Evolutionary conservation across 495 filamentous ascomycete species (phyloP), one percentile per base, ranked within the genome.

Genomic region (Xylaria palmicola): DNA sequence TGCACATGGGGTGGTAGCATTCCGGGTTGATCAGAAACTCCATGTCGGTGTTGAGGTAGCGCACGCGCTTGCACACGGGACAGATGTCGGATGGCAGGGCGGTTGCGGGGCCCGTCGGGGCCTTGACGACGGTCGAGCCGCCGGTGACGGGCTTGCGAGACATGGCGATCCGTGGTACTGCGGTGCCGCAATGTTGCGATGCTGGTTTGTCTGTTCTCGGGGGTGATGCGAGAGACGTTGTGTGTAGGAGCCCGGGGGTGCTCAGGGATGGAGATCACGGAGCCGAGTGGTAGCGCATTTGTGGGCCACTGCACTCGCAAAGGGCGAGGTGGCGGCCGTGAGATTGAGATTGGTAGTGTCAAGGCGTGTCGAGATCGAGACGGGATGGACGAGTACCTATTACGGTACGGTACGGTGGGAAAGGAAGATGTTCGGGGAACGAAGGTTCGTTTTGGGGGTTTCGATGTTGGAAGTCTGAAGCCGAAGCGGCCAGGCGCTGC

Each of bases 1-100:
- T 85, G 77, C 94, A 99, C 91, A 99, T 97, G 62, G 90, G 90
- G 83, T 99, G 94, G 81, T 98, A 99, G 83, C 94, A 99, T 79
- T 95, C 91, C 17, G 93, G 90, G 74, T 97, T 96, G 74, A 98
- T 90, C 63, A 95, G 89, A 76, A 99, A 97, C 53, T 84, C 81
- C 85, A 99, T 92, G 77, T 90, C 86, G 22, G 86, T 87, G 78
- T 97, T 98, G 70, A 98, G 86, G 80, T 98, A 98, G 57, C 91
- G 90, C 57, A 89, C 89, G 55, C 91, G 92, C 75, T 96, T 96
- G 88, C 94, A 99, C 66, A 97, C 89, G 44, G 93, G 95, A 77
- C 94, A 99, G 71, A 92, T 89, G 75, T 97, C 92, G 61, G 84
- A 77, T 52, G 73, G 62, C 10, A 72, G 24, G 0, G 43, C 37